Evolutionary conservation across 345 rosid species (phyloP).

Genomic region (Salix viminalis): DNA sequence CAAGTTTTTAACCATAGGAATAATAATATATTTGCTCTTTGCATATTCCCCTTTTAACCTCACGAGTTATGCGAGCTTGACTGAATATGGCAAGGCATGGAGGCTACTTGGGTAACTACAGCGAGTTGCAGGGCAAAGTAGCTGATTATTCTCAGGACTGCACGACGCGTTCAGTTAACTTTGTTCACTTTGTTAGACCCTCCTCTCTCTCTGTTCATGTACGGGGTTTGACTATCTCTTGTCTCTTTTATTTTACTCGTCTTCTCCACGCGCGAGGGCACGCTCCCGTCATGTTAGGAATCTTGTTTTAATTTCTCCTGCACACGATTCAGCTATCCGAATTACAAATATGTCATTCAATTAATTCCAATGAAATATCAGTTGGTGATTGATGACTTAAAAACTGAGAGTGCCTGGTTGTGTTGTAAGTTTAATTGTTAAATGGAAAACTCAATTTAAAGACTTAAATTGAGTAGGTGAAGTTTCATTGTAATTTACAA

Average conservation of each 20-base stretch:
- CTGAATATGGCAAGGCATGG: background rate
- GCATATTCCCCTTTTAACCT: background rate
- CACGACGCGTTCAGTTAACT: conserved; percentile 27
- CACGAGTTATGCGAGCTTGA: background rate
- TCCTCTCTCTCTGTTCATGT: background rate
- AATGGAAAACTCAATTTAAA: no score
- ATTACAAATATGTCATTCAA: background rate
- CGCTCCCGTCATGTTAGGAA: background rate
- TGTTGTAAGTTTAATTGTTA: no score
- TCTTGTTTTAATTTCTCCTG: background rate
- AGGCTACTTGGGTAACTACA: background rate
- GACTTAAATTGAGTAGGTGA: no score
- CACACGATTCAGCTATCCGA: background rate
- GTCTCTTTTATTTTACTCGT: background rate
- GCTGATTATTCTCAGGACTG: background rate
- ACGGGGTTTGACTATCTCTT: conserved; percentile 14
- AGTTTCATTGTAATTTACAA: no score
- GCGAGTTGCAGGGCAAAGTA: background rate
- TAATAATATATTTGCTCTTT: background rate
- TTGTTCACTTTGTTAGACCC: conserved; percentile 19
- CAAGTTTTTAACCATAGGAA: background rate
- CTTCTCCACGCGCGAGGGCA: background rate
- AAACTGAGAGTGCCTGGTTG: background rate
- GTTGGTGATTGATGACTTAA: background rate
- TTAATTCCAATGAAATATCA: background rate